Base-by-base conservation (phyloP, 805 yeast species). In the Ogataea nitratoaversa region DNA sequence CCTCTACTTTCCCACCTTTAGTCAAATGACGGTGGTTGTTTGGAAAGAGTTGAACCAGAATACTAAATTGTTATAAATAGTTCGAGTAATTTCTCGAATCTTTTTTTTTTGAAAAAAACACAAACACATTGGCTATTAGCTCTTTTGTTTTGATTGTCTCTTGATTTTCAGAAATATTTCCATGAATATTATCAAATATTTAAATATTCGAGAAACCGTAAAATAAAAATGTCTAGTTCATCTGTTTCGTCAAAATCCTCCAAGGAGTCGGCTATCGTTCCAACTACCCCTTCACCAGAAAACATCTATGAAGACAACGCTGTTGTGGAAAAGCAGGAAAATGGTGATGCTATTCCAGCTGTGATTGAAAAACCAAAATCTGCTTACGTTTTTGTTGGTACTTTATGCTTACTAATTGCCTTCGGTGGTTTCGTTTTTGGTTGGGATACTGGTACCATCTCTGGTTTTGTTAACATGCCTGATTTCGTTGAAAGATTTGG, bases 381-480 rank as follows among this genome's bases (percentile, higher is more conserved):
- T 9, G 54, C 52, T 13, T 57, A 54, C 37, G 8, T 52, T 7
- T 50, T 52, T 20, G 62, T 57, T 12, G 61, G 59, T 12, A 8
- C 54, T 37, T 64, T 61, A 22, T 79, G 87, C 61, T 51, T 70
- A n/a, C 52, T 76, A 39, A 76, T 82, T 48, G 84, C 87, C 24
- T 82, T 82, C 47, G 88, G 87, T 66, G 90, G 89, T 34, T 82
- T 78, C 57, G 81, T 82, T 33, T 82, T 79, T 54, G 89, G 89
- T 44, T 82, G 82, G 73, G 89, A 82, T 67, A 82, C 86, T 37
- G 89, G 88, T 67, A 80, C 88, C 48, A 76, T 81, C 60, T 79
- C 84, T 30, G 87, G 87, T 49, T 78, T 82, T 53, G 78, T 80
- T 36, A 76, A 76, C 57, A 76, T 81, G 79, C 52, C 67, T n/a